These are phyloP conservation scores for Polytrichum commune DNA, from an alignment of 225 moss, liverwort and hornwort species.

Conservation along the genomic window DNA sequence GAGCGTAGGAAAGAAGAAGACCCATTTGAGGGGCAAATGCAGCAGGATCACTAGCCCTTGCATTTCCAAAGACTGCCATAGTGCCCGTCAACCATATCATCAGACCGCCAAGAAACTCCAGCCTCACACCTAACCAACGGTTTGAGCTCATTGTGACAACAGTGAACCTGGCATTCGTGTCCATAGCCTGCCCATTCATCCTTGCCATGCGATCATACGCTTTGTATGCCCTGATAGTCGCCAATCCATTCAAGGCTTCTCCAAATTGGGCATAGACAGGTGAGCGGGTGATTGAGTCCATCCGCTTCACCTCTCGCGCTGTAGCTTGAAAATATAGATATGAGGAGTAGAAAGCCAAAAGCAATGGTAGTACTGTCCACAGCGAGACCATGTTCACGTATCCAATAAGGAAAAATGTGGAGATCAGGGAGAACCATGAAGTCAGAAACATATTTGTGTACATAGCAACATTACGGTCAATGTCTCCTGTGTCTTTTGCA, in stretches of 20 bases:
- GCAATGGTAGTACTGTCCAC: slow-evolving; percentile 84
- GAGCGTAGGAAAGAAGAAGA: slow-evolving; percentile 81
- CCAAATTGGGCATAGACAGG: slow-evolving; percentile 96
- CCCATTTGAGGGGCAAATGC: slow-evolving; percentile 96
- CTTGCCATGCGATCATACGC: slow-evolving; percentile 82
- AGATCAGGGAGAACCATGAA: slow-evolving; percentile 68
- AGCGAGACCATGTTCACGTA: slow-evolving; percentile 72
- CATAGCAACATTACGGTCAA: slow-evolving; percentile 86
- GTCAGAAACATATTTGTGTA: slow-evolving; percentile 83
- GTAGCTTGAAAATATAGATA: slow-evolving; percentile 95
- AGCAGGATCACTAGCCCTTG: slow-evolving; percentile 63
- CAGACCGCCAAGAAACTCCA: slow-evolving; percentile 89
- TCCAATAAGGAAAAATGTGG: slow-evolving; percentile 88
- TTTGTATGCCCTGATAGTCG: slow-evolving; percentile 91
- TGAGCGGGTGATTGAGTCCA: slow-evolving; percentile 89
- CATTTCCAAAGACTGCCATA: slow-evolving; percentile 80
- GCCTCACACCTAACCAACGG: slow-evolving; percentile 82
- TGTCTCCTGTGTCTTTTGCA: slow-evolving; percentile 91
- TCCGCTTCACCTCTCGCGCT: slow-evolving; percentile 91
- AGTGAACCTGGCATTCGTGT: slow-evolving; percentile 74
- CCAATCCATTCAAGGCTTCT: slow-evolving; percentile 88
- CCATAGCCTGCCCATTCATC: slow-evolving; percentile 86
- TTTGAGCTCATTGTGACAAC: slow-evolving; percentile 93
- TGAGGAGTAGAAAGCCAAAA: slow-evolving; percentile 72
- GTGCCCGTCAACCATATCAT: slow-evolving; percentile 92